Base-by-base conservation (phyloP, 306 rosid species). In the Pachyrhizus erosus region DNA sequence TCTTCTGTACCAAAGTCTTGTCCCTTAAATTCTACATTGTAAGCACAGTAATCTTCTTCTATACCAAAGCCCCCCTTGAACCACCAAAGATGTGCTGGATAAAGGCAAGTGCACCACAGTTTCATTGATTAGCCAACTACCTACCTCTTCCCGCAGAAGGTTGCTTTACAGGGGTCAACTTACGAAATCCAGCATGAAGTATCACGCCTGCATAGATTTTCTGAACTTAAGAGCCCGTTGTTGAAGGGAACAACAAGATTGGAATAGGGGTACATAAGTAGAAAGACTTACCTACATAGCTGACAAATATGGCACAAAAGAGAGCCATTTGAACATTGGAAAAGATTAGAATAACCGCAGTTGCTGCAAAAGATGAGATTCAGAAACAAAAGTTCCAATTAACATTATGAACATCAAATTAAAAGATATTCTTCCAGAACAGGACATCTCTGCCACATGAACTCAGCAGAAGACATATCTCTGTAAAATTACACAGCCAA, bases 281-380 rank as follows among this genome's bases (percentile, higher is more conserved):
- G 20, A 61, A 72, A 26, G 31, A 74, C 39, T 86, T 73, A 93
- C 99, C 91, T 60, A 91, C 82, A 86, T 96, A 96, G 82, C 94
- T 88, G 80, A 93, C 78, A 51, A 86, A 64, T 58, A 96, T 69
- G 26, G 98, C 96, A 71, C 86, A 96, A 83, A 93, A 89, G 73
- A 96, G 89, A 79, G 98, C 98, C 93, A 88, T 87, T 83, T 93
- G 99, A 87, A 93, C 95, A 70, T 91, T 89, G 51, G 90, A 91
- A 80, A 48, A 86, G 20, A 93, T 77, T 82, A 96, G 85, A 83
- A 92, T 87, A 60, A 91, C 86, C 15, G 88, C 94, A 20, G 94
- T 84, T 14, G 80, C 99, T 96, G 94, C 94, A 90, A 82, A 73
- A 85, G 20, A 71, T 70, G 57, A 83, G 66, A 75, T 84, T 73